Evolutionary conservation across 2,329 filamentous ascomycete species (phyloP), one percentile per base, ranked within the genome.

Genomic region (Cryphonectria japonica): DNA sequence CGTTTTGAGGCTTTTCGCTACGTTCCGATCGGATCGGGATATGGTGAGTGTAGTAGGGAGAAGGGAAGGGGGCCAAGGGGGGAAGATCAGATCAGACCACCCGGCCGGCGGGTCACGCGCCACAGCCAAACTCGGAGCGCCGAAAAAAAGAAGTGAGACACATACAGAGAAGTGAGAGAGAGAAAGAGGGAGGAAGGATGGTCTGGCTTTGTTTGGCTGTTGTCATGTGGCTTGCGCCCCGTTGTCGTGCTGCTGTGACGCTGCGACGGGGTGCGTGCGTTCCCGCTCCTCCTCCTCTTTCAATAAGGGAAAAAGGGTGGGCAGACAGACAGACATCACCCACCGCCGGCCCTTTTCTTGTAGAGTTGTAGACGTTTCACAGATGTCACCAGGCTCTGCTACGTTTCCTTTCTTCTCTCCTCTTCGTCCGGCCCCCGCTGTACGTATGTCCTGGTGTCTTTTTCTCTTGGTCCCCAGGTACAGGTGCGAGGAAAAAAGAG

Each of bases 191-290:
- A 13, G 5, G 3, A 26, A 37, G 43, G 1, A 39, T 11, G n/a
- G 50, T 37, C 26, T 50, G 19, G 46, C 22, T 50, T n/a, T n/a
- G 46, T 19, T n/a, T n/a, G 46, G 46, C n/a, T 3, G 46, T 50
- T 50, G 43, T 65, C 63, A 65, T 65, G 63, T 34, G 43, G 63
- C 63, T 43, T 43, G 43, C 63, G 43, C 63, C 13, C 43, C 19
- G 16, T 50, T 43, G 41, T 43, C 34, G 63, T 65, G 41, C 13
- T 22, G 34, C 14, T 46, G 61, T 39, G 22, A 43, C 29, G 63
- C 63, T 52, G 63, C 43, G 41, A 52, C 16, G 63, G 52, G 29
- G 62, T 65, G 62, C 41, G 26, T 34, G 62, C 62, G 26, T 34
- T 66, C 46, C 64, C 64, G 64, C 46, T 39, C 63, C 41, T 37